Evolutionary conservation across 108 stramenopile species (phyloP), one percentile per base, ranked within the genome.

Genomic region (Skeletonema menzelii): DNA sequence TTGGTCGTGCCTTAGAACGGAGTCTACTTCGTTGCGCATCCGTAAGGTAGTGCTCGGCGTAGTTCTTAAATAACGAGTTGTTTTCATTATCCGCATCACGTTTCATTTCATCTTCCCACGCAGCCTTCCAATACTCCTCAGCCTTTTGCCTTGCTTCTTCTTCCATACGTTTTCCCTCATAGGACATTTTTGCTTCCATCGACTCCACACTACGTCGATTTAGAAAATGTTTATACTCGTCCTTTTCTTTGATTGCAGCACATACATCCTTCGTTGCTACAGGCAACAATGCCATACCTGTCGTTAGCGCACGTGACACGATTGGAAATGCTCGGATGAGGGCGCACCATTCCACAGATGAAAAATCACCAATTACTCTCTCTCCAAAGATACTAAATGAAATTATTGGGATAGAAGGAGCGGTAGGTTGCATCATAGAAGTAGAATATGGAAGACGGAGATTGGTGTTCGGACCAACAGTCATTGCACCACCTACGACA

Each of bases 11-110:
- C 17, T 78, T 38, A 1, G 65, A 46, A 13, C 91, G 81, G 3
- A 87, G 61, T 11, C 59, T 55, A 32, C 78, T 85, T 58, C 92
- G 71, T 76, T 82, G 73, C 8, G 86, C 82, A 73, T 93, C 92
- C 7, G 91, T 87, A 57, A 84, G 63, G 44, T 72, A 79, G 30
- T n/a, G n/a, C n/a, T n/a, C n/a, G n/a, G n/a, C n/a, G n/a, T 30
- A 32, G 8, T 63, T 70, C 1, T 57, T 14, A 24, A 62, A 58
- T 19, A 58, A 31, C n/a, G 59, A 12, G 28, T 70, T 65, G 65
- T 72, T 61, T 44, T 67, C 67, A 53, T 67, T 72, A 3, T 72
- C 53, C 30, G 30, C 70, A 47, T 73, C 67, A 19, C 20, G 11
- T 7, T 79, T 32, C n/a, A 63, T 27, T 59, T 73, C 72, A 1